Percentiles rank a stretch among this genome's conserved stretches.
phyloP scores from a whole-genome alignment of 1,284 basidiomycete species.

The Gastroboletus turbinatus region DNA sequence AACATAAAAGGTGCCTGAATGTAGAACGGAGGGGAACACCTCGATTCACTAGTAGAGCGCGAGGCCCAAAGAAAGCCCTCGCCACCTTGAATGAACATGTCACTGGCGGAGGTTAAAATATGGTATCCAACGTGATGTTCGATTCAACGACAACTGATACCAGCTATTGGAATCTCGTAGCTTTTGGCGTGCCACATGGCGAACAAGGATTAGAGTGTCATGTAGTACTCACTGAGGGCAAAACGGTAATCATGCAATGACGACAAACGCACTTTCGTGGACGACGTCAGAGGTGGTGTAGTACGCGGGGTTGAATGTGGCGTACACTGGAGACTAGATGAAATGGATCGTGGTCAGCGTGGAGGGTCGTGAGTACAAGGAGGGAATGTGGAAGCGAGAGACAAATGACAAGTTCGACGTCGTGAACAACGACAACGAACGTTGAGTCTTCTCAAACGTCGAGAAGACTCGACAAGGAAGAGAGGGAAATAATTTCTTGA shows the following conservation, averaged over 20 bases:
- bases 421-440: slow-evolving; percentile 34
- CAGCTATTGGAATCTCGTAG: slow-evolving; percentile 2
- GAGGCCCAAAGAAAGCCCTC: not conserved
- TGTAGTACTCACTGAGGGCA: slow-evolving; percentile 23
- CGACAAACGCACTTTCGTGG: slow-evolving; percentile 21
- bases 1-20: slow-evolving; percentile 13
- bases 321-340: slow-evolving; percentile 36
- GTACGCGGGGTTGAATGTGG: slow-evolving; percentile 27
- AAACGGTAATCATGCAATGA: slow-evolving; percentile 31
- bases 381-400: slow-evolving; percentile 33
- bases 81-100: slow-evolving; percentile 5
- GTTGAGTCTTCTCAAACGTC: slow-evolving; percentile 23
- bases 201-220: not conserved
- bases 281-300: slow-evolving; percentile 14
- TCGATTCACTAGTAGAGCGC: not conserved
- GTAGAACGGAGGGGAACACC: not conserved
- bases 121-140: slow-evolving; percentile 13
- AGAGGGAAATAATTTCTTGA: slow-evolving; percentile 21
- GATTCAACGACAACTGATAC: not conserved
- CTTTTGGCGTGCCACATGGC: slow-evolving; percentile 5
- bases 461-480: slow-evolving; percentile 29
- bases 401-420: slow-evolving; percentile 17
- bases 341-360: slow-evolving; percentile 53
- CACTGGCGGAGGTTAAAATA: slow-evolving; percentile 11
- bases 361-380: slow-evolving; percentile 47